Evolutionary conservation across 306 rosid species (phyloP).

Genomic region (Oemleria cerasiformis): DNA sequence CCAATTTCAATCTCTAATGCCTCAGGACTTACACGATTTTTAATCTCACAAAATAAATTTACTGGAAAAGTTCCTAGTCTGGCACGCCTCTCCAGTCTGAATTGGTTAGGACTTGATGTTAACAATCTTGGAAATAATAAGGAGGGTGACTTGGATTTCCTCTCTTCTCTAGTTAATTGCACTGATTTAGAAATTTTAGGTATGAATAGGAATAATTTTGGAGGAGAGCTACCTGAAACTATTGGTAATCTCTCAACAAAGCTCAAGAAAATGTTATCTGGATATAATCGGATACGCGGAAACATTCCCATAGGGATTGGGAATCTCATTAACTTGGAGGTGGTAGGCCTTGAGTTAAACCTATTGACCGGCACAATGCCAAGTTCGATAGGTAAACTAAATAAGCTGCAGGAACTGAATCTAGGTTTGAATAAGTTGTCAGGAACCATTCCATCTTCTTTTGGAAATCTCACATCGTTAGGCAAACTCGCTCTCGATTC

Average conservation of each 20-base stretch:
- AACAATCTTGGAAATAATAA: conserved; percentile 23
- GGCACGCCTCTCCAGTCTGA: conserved; percentile 1
- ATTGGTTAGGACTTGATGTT: not conserved
- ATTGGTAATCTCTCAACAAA: conserved; percentile 28
- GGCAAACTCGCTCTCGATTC: not conserved
- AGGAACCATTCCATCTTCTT: conserved; percentile 17
- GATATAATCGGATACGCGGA: conserved; percentile 10
- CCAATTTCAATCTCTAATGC: conserved; percentile 11
- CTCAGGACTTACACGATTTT: conserved; percentile 10
- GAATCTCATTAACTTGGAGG: conserved; percentile 14
- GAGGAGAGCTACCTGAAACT: conserved; percentile 23
- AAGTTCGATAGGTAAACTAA: conserved; percentile 2
- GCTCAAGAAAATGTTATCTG: not conserved
- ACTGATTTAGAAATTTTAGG: not conserved
- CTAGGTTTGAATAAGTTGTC: conserved; percentile 5
- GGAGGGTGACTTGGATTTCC: conserved; percentile 26
- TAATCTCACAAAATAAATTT: not conserved
- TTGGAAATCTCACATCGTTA: conserved; percentile 27
- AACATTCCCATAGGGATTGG: conserved; percentile 21
- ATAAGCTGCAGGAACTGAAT: not conserved
- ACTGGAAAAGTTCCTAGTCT: conserved; percentile 27
- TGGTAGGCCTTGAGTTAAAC: not conserved
- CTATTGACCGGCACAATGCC: conserved; percentile 18
- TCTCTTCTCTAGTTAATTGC: conserved; percentile 23
- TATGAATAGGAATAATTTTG: conserved; percentile 22